Base-by-base conservation (phyloP, 345 rosid genomes). In the Brassica juncea region DNA sequence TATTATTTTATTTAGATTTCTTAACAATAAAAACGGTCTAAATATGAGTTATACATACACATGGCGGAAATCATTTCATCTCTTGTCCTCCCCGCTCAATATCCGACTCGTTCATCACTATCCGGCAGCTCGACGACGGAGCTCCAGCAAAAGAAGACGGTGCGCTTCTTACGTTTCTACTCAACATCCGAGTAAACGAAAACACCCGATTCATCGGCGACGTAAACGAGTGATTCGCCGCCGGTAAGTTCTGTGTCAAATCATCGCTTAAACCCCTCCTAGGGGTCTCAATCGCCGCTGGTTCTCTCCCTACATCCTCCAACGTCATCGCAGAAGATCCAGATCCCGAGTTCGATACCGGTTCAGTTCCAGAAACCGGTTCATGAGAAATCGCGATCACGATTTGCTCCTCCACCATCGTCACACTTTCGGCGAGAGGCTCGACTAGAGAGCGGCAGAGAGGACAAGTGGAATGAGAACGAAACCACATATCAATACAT, bases 141-240 rank as follows among this genome's bases (percentile, higher is more conserved):
- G 27, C 83, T 8, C 76, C 85, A 42, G 72, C 35, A 0, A 72
- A 25, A 2, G 88, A 76, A 15, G 84, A 82, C 28, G 73, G 25
- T 10, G 55, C 79, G 11, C 71, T 82, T 82, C 86, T 87, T 16
- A 83, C 65, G 0, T 90, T 89, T 74, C 88, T 74, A 32, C 87
- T 87, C 16, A 32, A 32, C 35, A 32, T 32, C 35, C 6, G 35
- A 32, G 35, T 4, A 3, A 32, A 3, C 3, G 5, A 3, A 0
- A 32, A 32, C 35, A 32, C 35, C 5, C 35, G 35, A 32, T 5
- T 32, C 35, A 32, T 28, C 31, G 31, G 31, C 31, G 31, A 3
- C 31, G 31, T 2, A 28, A 28, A 28, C 19, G 19, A 19, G 19
- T 19, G 19, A 19, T 19, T 19, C 19, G 19, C 19, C 19, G 19